A percentile compares a stretch with the other conserved stretches of the same genome.
phyloP scores from a whole-genome alignment of 768 basidiomycete species.

The Termitomyces sp. region DNA sequence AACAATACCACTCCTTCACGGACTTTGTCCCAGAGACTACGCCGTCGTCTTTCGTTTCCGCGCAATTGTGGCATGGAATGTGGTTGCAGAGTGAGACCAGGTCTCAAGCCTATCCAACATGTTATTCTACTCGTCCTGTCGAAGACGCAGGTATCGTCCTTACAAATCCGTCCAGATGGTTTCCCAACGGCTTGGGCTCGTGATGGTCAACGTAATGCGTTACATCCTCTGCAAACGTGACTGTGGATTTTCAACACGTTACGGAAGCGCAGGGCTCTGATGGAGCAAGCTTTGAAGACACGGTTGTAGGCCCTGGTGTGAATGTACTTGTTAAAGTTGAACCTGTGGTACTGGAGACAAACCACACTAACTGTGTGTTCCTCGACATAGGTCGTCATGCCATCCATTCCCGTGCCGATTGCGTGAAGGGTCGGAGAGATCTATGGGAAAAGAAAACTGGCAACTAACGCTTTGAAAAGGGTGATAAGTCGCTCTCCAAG shows the following conservation, averaged over 20 bases:
- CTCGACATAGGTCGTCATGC: neutral
- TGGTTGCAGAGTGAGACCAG: neutral
- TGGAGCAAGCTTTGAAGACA: neutral
- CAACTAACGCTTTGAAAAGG: neutral
- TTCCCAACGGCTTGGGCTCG: neutral
- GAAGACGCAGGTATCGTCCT: neutral
- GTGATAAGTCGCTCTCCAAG: neutral
- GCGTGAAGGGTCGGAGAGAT: neutral
- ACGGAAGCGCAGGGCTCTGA: neutral
- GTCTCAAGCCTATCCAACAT: neutral
- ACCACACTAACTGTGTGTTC: neutral
- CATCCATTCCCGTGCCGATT: neutral
- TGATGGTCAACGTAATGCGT: neutral
- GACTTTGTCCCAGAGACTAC: neutral
- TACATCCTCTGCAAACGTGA: neutral
- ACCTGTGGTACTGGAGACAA: too few relatives aligned
- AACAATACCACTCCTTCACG: neutral
- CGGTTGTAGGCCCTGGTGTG: neutral
- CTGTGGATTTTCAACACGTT: neutral
- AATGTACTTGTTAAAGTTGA: too few relatives aligned
- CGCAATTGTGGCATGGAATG: neutral
- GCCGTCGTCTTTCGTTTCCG: neutral
- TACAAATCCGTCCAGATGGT: neutral
- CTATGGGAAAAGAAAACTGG: neutral
- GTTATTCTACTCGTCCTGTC: neutral